Evolutionary conservation across 768 basidiomycete species (phyloP), one percentile per base, ranked within the genome.

Genomic region (Kwoniella newhampshirensis): DNA sequence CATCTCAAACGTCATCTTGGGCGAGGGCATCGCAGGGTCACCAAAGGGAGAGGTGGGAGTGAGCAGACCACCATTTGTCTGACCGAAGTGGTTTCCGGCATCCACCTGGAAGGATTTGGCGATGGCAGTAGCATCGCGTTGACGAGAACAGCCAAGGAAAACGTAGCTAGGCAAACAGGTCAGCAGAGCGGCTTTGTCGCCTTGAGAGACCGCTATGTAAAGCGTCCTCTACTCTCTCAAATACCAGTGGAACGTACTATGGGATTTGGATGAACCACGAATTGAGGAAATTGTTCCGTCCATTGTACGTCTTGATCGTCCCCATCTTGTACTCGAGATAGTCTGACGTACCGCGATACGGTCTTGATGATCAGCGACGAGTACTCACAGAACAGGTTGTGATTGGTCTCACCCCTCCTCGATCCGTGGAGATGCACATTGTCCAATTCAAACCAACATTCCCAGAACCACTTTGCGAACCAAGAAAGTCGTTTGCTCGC

Each of bases 301-400:
- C 87, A 64, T 88, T 89, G 77, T 83, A 86, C 30, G 79, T 81
- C 71, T 86, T 87, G 64, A 86, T 83, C 25, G 87, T 88, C 37
- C 86, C 86, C 75, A 88, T 88, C 55, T 83, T 83, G 75, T 88
- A 87, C 73, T 89, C 87, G 30, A 89, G 80, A 72, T 88, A 89
- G 50, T 85, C 83, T 74, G 48, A n/a, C n/a, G n/a, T n/a, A n/a
- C n/a, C n/a, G n/a, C n/a, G n/a, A n/a, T n/a, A n/a, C n/a, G n/a
- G n/a, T n/a, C n/a, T n/a, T n/a, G n/a, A n/a, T n/a, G n/a, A n/a
- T n/a, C n/a, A n/a, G n/a, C n/a, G n/a, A n/a, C n/a, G n/a, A n/a
- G n/a, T n/a, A n/a, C n/a, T n/a, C n/a, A n/a, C n/a, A n/a, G n/a
- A n/a, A n/a, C n/a, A n/a, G n/a, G n/a, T n/a, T n/a, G n/a, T n/a